Percentiles rank a stretch among this genome's conserved stretches.
phyloP scores from a whole-genome alignment of 805 yeast species.

The Hanseniaspora lachancei region DNA sequence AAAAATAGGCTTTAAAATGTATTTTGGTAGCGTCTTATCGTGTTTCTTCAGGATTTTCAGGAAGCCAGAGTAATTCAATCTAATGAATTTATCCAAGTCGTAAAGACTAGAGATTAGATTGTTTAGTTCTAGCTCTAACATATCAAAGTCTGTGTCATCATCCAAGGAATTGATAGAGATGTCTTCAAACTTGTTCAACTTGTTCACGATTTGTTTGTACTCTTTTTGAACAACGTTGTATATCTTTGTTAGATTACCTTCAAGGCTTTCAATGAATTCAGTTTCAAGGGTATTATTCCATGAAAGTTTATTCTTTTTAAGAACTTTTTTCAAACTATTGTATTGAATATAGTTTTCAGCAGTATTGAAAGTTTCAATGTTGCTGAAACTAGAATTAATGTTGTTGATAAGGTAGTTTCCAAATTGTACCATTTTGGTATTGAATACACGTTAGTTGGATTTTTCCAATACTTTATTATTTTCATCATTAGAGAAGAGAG shows the following conservation, averaged over 20 bases:
- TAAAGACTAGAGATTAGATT: slow-evolving; percentile 95
- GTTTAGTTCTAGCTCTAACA: slow-evolving; percentile 58
- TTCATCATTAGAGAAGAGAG: too few species aligned
- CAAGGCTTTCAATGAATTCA: slow-evolving; percentile 59
- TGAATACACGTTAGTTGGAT: slow-evolving; percentile 6
- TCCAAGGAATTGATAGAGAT: slow-evolving; percentile 38
- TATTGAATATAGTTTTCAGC: slow-evolving; percentile 74
- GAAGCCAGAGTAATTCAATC: slow-evolving; percentile 92
- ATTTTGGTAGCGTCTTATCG: slow-evolving; percentile 65
- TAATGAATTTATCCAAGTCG: slow-evolving; percentile 85
- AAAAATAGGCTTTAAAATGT: slow-evolving; percentile 78
- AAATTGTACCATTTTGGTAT: slow-evolving; percentile 60
- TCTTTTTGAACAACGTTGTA: slow-evolving; percentile 83
- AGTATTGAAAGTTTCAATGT: slow-evolving; percentile 79
- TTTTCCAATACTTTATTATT: background rate
- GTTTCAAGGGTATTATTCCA: slow-evolving; percentile 80
- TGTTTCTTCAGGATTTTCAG: slow-evolving; percentile 94
- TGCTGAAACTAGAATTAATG: slow-evolving; percentile 29
- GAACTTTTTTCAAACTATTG: slow-evolving; percentile 63
- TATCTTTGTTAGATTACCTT: slow-evolving; percentile 81
- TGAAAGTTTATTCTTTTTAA: slow-evolving; percentile 36
- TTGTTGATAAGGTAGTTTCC: slow-evolving; percentile 32
- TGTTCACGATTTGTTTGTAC: slow-evolving; percentile 64
- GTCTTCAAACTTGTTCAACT: slow-evolving; percentile 53
- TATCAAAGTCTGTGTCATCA: slow-evolving; percentile 57